Conservation (phyloP, 2,329 filamentous ascomycete genomes). For the Dothideomycetes sp. region DNA sequence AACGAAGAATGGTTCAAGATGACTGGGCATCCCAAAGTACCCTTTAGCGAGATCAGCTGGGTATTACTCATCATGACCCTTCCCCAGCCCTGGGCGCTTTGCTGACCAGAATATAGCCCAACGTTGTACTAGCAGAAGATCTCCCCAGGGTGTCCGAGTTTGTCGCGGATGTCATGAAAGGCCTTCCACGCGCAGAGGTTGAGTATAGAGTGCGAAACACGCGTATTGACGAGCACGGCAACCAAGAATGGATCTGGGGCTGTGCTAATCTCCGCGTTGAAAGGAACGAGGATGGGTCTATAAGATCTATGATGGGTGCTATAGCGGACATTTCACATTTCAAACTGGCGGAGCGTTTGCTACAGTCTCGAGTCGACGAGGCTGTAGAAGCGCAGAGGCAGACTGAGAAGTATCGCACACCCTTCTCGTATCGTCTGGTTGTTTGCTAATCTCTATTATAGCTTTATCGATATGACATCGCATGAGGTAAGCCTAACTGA, state of each 20-base stretch:
- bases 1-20: constrained; percentile 8
- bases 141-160: background rate
- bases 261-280: background rate
- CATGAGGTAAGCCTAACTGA: no score
- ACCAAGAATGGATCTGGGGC: background rate
- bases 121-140: no score
- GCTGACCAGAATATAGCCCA: no score
- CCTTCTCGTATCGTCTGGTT: no score
- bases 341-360: constrained; percentile 19
- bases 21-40: background rate
- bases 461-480: constrained; percentile 10
- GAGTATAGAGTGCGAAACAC: background rate
- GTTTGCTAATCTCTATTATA: background rate
- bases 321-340: constrained; percentile 18
- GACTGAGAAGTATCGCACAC: constrained; percentile 20
- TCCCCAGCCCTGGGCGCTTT: no score
- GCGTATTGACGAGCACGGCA: background rate
- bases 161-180: background rate
- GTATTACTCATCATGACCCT: no score
- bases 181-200: background rate
- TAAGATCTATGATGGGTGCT: background rate
- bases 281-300: background rate
- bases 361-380: constrained; percentile 20
- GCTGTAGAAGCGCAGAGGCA: constrained; percentile 24
- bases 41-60: background rate